Evolutionary conservation across 2,329 filamentous ascomycete genomes (phyloP).

Genomic region (Biscogniauxia sp.): DNA sequence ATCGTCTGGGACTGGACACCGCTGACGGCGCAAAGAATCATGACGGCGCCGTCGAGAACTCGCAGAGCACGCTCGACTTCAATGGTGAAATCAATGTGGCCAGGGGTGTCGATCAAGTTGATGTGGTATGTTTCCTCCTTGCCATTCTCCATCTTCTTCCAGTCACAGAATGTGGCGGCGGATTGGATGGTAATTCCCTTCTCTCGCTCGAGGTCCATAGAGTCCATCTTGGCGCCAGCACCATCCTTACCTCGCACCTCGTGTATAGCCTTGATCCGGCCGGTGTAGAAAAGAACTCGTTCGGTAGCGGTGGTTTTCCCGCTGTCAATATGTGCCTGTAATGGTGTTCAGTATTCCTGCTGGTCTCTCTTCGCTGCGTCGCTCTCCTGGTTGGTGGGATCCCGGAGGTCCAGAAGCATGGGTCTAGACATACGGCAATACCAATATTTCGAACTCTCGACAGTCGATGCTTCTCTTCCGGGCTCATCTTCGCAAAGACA

Average conservation of each 20-base stretch:
- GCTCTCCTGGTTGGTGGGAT: not conserved
- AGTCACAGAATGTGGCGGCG: slow-evolving; percentile 96
- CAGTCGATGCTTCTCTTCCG: slow-evolving; percentile 74
- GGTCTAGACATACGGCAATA: slow-evolving; percentile 69
- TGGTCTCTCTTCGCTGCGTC: not conserved
- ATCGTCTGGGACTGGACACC: slow-evolving; percentile 98
- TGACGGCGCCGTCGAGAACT: slow-evolving; percentile 93
- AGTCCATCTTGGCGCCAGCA: slow-evolving; percentile 99
- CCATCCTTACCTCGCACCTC: slow-evolving; percentile 94
- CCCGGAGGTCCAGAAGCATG: not conserved
- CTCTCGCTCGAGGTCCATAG: slow-evolving; percentile 97
- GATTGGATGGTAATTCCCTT: slow-evolving; percentile 99
- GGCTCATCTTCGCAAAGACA: slow-evolving; percentile 76
- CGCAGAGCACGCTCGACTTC: slow-evolving; percentile 94
- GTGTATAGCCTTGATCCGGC: slow-evolving; percentile 94
- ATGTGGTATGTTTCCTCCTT: slow-evolving; percentile 92
- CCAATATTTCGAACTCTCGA: slow-evolving; percentile 91
- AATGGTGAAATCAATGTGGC: slow-evolving; percentile 98
- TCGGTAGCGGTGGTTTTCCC: slow-evolving; percentile 97
- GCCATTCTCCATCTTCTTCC: slow-evolving; percentile 81
- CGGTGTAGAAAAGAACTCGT: slow-evolving; percentile 96
- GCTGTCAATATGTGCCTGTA: slow-evolving; percentile 91
- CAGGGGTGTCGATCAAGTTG: slow-evolving; percentile 97
- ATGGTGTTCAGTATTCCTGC: slow-evolving; percentile 10
- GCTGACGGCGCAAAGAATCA: slow-evolving; percentile 97